Percentiles rank a stretch among this genome's conserved stretches.
Evolutionary conservation across 306 rosid species (phyloP).

Genomic region (Medicago truncatula): DNA sequence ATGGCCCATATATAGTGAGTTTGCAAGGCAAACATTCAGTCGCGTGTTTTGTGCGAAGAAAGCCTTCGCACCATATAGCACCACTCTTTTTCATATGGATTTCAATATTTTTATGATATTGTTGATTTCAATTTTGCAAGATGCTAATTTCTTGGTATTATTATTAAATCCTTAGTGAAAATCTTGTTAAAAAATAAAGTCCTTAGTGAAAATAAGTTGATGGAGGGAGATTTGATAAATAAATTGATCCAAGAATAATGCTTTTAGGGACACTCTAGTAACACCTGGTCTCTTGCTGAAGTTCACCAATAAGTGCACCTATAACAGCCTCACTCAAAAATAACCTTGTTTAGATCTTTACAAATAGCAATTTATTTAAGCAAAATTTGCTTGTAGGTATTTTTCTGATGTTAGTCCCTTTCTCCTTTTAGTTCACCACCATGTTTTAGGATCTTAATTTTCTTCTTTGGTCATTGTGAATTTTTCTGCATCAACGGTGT

Average conservation of each 20-base stretch:
- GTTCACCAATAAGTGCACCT: conserved; percentile 26
- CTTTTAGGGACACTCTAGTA: conserved; percentile 35
- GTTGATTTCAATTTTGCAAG: conserved; percentile 21
- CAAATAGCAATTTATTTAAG: conserved; percentile 18
- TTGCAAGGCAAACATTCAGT: too few species aligned
- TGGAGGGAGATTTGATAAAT: neutral
- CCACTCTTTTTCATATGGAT: neutral
- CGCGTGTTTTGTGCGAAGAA: too few species aligned
- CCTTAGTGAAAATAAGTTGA: conserved; percentile 25
- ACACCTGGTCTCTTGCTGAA: conserved; percentile 25
- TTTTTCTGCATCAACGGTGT: conserved; percentile 31
- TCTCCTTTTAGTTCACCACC: conserved; percentile 24
- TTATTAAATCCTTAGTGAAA: too few species aligned
- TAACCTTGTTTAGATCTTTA: neutral
- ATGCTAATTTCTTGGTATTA: conserved; percentile 6
- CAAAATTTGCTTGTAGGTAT: conserved; percentile 2
- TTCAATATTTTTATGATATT: conserved; percentile 16
- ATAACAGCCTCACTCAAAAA: neutral
- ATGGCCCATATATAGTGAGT: too few species aligned
- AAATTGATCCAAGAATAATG: conserved; percentile 26
- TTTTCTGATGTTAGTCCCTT: conserved; percentile 29
- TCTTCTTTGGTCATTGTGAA: conserved; percentile 4
- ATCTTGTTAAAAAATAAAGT: too few species aligned
- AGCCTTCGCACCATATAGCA: too few species aligned
- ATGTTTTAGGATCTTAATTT: conserved; percentile 18